phyloP scores from a whole-genome alignment of 2,329 filamentous ascomycete species.

The Ploettnerulaceae sp. region DNA sequence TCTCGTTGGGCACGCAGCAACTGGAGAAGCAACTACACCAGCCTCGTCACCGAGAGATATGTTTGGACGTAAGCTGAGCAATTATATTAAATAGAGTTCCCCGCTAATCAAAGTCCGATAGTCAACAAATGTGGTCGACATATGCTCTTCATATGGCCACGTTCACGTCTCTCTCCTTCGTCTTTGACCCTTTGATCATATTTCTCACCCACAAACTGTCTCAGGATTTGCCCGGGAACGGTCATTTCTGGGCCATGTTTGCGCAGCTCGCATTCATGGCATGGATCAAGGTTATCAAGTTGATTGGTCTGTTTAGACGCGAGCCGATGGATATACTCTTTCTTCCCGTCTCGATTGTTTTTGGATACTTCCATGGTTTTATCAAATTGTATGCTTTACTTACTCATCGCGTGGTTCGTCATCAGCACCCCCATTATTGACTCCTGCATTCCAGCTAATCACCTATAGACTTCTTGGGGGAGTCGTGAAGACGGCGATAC shows the following conservation, averaged over 20 bases:
- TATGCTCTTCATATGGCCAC: constrained; percentile 93
- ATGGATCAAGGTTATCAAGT: constrained; percentile 87
- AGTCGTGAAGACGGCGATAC: constrained; percentile 87
- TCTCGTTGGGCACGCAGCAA: constrained; percentile 94
- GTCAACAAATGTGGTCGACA: constrained; percentile 87
- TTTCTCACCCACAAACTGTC: constrained; percentile 66
- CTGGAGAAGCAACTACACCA: constrained; percentile 95
- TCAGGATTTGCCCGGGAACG: constrained; percentile 50
- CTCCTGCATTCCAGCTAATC: constrained; percentile 13
- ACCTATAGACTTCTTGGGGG: constrained; percentile 81
- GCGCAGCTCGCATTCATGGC: constrained; percentile 70
- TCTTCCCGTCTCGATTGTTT: constrained; percentile 79
- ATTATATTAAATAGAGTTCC: too few species aligned
- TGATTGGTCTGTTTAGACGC: constrained; percentile 78
- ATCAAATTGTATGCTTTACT: constrained; percentile 87
- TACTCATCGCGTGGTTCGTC: constrained; percentile 75
- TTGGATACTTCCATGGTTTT: constrained; percentile 87
- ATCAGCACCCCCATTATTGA: background rate
- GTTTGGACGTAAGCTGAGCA: constrained; percentile 72
- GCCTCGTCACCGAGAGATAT: constrained; percentile 74
- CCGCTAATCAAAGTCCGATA: constrained; percentile 41
- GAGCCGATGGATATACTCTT: constrained; percentile 77
- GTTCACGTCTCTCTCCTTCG: constrained; percentile 79
- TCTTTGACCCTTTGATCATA: constrained; percentile 70
- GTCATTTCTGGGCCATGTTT: constrained; percentile 52